Percentiles rank a stretch among this genome's conserved stretches.
Evolutionary conservation across 2,329 filamentous ascomycete species (phyloP).

Genomic region (Epichloe aotearoae): DNA sequence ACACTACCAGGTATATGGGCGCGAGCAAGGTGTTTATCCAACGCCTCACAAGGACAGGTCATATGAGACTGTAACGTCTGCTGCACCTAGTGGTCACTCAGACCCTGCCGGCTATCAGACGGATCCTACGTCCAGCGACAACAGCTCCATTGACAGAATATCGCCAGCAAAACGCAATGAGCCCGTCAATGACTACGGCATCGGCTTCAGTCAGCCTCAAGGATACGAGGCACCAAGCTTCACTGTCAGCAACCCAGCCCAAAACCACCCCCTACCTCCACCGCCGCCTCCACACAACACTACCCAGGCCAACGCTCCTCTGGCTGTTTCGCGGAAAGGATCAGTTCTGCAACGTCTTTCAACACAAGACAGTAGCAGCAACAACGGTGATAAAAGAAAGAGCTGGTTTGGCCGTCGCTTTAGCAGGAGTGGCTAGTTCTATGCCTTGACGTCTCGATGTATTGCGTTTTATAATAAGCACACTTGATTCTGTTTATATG

Average conservation of each 20-base stretch:
- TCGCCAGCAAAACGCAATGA: conserved; percentile 41
- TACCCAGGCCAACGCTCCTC: conserved; percentile 8
- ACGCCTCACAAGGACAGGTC: conserved; percentile 59
- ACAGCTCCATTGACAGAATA: conserved; percentile 74
- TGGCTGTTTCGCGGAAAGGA: conserved; percentile 17
- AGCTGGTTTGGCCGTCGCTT: conserved; percentile 81
- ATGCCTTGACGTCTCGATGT: background rate
- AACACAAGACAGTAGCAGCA: background rate
- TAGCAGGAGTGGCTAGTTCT: conserved; percentile 42
- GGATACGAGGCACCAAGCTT: conserved; percentile 30
- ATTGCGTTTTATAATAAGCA: background rate
- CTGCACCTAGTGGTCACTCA: conserved; percentile 57
- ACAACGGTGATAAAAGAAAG: conserved; percentile 57
- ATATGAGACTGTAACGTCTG: conserved; percentile 76
- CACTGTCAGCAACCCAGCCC: conserved; percentile 16
- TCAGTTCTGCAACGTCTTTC: conserved; percentile 6
- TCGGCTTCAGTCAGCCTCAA: conserved; percentile 35
- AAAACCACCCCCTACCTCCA: conserved; percentile 13
- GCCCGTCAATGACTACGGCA: conserved; percentile 51
- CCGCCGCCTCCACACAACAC: conserved; percentile 9
- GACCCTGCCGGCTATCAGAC: conserved; percentile 72
- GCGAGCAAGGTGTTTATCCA: conserved; percentile 35
- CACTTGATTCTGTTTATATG: background rate
- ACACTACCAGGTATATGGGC: conserved; percentile 24
- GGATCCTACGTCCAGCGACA: conserved; percentile 77